Evolutionary conservation across 257 asterid species (phyloP).

Genomic region (Apocynum venetum): DNA sequence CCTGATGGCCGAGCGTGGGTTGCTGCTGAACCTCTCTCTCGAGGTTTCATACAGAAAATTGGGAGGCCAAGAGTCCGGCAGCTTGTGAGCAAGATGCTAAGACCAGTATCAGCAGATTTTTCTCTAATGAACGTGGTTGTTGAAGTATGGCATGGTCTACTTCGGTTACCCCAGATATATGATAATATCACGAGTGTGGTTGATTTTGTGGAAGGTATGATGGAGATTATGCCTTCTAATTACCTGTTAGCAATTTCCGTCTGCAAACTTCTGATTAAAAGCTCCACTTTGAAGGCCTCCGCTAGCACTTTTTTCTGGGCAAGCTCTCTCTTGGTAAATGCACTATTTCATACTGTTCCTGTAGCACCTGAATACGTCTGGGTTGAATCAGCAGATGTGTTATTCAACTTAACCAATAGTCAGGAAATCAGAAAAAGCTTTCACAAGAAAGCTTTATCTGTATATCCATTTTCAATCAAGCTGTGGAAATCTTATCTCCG

Average conservation of each 20-base stretch:
- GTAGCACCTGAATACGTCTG: constrained; percentile 42
- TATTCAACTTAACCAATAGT: constrained; percentile 24
- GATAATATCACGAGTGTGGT: constrained; percentile 26
- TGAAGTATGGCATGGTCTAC: constrained; percentile 32
- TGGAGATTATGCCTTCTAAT: constrained; percentile 44
- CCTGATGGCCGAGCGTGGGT: constrained; percentile 30
- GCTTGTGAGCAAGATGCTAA: constrained; percentile 31
- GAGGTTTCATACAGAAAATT: constrained; percentile 30
- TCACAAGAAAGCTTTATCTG: constrained; percentile 30
- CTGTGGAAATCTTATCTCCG: constrained; percentile 38
- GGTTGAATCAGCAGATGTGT: constrained; percentile 38
- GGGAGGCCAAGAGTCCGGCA: constrained; percentile 36
- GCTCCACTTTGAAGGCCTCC: constrained; percentile 8
- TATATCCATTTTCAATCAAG: constrained; percentile 37
- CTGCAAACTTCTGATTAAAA: constrained; percentile 25
- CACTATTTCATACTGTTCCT: constrained; percentile 43
- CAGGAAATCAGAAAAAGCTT: constrained; percentile 25
- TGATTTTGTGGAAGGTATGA: constrained; percentile 36
- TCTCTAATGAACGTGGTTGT: constrained; percentile 29
- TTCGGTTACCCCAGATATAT: constrained; percentile 26
- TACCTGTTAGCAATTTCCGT: constrained; percentile 34
- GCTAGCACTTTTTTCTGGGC: constrained; percentile 39
- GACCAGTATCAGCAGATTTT: constrained; percentile 30
- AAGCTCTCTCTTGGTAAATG: constrained; percentile 35
- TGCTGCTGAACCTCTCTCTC: constrained; percentile 29